A percentile compares a stretch with the other conserved stretches of the same genome.
Evolutionary conservation across 495 filamentous ascomycete genomes (phyloP).

Genomic region (Trichoderma reesei): DNA sequence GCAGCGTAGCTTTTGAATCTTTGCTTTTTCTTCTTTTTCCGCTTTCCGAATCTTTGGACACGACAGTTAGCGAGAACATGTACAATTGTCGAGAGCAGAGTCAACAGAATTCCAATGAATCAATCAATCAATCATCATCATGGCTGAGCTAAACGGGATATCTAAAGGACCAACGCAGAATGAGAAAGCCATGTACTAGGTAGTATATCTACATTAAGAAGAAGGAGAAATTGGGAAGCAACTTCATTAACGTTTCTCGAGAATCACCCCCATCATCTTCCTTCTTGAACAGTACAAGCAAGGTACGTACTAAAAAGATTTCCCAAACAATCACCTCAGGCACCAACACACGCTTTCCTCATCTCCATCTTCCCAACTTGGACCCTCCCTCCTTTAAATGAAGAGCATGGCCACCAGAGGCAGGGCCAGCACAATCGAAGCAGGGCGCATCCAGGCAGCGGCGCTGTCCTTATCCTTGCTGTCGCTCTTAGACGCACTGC

Average conservation of each 20-base stretch:
- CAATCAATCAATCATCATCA: constrained; percentile 11
- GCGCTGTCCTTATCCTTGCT: constrained; percentile 5
- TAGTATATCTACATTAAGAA: constrained; percentile 4
- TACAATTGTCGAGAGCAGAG: background rate
- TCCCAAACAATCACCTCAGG: background rate
- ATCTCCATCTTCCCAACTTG: no score
- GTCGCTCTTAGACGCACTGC: background rate
- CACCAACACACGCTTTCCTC: no score
- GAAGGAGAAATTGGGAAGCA: no score
- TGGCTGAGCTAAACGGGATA: constrained; percentile 7
- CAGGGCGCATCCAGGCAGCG: background rate
- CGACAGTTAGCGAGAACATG: no score
- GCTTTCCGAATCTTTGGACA: no score
- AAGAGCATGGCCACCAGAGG: constrained; percentile 9
- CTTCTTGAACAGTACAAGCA: background rate
- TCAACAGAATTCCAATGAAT: no score
- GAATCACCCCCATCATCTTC: background rate
- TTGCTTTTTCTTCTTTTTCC: no score
- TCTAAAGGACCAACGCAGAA: constrained; percentile 7
- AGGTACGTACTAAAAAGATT: background rate
- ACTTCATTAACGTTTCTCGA: constrained; percentile 4
- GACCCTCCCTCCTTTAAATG: background rate
- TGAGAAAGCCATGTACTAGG: constrained; percentile 7
- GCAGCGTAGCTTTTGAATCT: no score
- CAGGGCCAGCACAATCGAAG: background rate